Percentiles rank a stretch among this genome's conserved stretches.
Conservation (phyloP, 176 grass and related monocot species). For the Musa itinerans region DNA sequence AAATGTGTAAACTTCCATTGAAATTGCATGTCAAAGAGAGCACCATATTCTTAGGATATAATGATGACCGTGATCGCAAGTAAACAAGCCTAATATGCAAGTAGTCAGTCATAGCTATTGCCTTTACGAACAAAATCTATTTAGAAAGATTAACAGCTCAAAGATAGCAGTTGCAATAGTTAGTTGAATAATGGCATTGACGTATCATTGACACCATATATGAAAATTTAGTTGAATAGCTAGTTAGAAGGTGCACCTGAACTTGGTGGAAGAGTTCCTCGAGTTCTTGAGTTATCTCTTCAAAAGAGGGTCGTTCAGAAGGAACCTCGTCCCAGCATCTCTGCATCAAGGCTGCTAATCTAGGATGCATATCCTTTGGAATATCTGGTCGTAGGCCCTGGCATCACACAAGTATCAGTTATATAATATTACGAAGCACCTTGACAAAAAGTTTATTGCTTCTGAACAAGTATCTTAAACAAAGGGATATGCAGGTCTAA, state of each 20-base stretch:
- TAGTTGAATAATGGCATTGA: not conserved
- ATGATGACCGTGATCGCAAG: not conserved
- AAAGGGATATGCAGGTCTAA: not conserved
- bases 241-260: constrained; percentile 33
- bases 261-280: constrained; percentile 44
- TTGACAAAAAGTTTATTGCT: not conserved
- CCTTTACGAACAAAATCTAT: not conserved
- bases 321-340: constrained; percentile 70
- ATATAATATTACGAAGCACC: not conserved
- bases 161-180: not conserved
- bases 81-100: not conserved
- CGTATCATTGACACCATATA: not conserved
- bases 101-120: not conserved
- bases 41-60: not conserved
- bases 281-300: constrained; percentile 54
- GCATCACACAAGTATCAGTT: constrained; percentile 1
- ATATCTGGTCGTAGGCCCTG: constrained; percentile 71
- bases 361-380: constrained; percentile 40
- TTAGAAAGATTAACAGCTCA: not conserved
- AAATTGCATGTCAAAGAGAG: not conserved
- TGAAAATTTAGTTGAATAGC: not conserved
- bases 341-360: constrained; percentile 42
- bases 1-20: not conserved
- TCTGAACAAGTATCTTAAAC: not conserved
- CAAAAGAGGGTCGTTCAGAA: constrained; percentile 44